phyloP scores from a whole-genome alignment of 805 yeast species.

The Naumovozyma baii region DNA sequence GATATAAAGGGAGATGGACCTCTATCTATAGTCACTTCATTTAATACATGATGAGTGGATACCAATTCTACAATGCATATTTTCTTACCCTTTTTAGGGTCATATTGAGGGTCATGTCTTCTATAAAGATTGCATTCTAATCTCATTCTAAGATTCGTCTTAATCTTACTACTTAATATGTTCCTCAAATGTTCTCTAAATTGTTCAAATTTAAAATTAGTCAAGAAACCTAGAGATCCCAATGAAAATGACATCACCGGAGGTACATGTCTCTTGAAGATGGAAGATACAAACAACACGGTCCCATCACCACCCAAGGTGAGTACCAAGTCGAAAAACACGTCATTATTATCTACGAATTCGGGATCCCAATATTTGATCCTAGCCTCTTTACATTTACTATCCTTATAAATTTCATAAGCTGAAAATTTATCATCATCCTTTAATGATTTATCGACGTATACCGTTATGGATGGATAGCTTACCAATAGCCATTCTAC shows the following conservation, averaged over 20 bases:
- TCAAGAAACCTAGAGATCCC: conserved; percentile 88
- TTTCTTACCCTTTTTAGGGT: conserved; percentile 34
- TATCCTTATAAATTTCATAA: conserved; percentile 38
- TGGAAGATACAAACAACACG: conserved; percentile 75
- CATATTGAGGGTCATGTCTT: conserved; percentile 24
- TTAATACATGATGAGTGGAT: conserved; percentile 68
- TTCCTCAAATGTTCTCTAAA: conserved; percentile 49
- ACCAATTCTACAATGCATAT: conserved; percentile 25
- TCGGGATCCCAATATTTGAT: conserved; percentile 61
- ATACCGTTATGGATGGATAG: conserved; percentile 39
- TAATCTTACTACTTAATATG: conserved; percentile 62
- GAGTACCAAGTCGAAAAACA: conserved; percentile 62
- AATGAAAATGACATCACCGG: conserved; percentile 83
- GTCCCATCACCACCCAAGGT: conserved; percentile 98
- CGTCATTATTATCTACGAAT: conserved; percentile 36
- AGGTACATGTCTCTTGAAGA: conserved; percentile 79
- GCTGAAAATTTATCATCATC: conserved; percentile 55
- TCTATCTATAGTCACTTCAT: conserved; percentile 83
- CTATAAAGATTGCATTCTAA: conserved; percentile 68
- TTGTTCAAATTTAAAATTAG: conserved; percentile 72
- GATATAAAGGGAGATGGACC: conserved; percentile 93
- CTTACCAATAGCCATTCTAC: conserved; percentile 60
- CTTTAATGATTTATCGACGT: conserved; percentile 64
- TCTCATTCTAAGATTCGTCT: conserved; percentile 75
- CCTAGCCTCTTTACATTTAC: conserved; percentile 35